phyloP scores from a whole-genome alignment of 495 filamentous ascomycete species.

The Aspergillus panamensis region DNA sequence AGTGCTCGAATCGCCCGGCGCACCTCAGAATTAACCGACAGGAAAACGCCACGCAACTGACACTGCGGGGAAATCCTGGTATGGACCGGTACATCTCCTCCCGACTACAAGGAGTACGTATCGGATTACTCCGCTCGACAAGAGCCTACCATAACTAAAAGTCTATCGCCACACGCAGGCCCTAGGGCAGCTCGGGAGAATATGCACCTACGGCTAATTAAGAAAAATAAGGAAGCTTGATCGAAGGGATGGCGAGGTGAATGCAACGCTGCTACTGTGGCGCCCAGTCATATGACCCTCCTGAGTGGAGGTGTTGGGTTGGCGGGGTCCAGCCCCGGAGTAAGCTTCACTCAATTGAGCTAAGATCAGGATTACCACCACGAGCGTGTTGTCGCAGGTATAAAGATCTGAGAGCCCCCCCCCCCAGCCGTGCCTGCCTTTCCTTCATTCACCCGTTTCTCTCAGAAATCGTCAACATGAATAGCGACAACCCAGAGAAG shows the following conservation, averaged over 20 bases:
- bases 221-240: neutral
- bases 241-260: neutral
- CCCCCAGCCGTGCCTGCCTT: constrained; percentile 27
- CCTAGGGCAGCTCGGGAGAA: constrained; percentile 6
- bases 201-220: constrained; percentile 9
- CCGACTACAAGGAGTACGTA: constrained; percentile 9
- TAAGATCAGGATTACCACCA: constrained; percentile 8
- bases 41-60: constrained; percentile 10
- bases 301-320: neutral
- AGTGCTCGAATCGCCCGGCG: constrained; percentile 2
- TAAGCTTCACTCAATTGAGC: constrained; percentile 32
- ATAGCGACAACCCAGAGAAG: constrained; percentile 35
- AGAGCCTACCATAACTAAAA: constrained; percentile 24
- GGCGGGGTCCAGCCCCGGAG: constrained; percentile 18
- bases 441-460: constrained; percentile 28
- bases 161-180: constrained; percentile 10
- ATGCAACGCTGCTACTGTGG: constrained; percentile 24
- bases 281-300: neutral
- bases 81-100: constrained; percentile 22
- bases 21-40: constrained; percentile 9
- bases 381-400: constrained; percentile 26
- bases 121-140: constrained; percentile 7
- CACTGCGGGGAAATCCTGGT: constrained; percentile 9
- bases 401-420: constrained; percentile 34
- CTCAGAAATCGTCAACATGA: constrained; percentile 40